Evolutionary conservation across 371 early-diverging fungal species (phyloP).

Genomic region (Actinomucor elegans): DNA sequence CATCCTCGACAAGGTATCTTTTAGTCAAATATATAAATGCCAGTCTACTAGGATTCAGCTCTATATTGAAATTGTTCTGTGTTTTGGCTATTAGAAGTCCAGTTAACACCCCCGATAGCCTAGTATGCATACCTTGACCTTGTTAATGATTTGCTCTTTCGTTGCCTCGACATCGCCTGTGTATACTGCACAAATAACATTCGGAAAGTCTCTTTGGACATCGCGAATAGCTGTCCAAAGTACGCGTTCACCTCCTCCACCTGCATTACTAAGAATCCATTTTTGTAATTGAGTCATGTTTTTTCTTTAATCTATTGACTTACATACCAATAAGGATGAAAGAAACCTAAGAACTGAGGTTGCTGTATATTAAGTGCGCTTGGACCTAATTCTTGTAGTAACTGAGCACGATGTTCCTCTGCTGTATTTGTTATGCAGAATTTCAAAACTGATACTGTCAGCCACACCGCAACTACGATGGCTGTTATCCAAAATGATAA

Average conservation of each 20-base stretch:
- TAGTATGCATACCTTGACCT: slow-evolving; percentile 53
- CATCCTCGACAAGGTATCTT: slow-evolving; percentile 71
- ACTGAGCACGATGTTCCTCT: slow-evolving; percentile 17
- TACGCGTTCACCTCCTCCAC: slow-evolving; percentile 97
- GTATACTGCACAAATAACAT: slow-evolving; percentile 76
- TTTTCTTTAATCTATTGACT: neutral
- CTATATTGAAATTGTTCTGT: slow-evolving; percentile 77
- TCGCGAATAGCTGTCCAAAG: slow-evolving; percentile 87
- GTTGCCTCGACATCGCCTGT: slow-evolving; percentile 65
- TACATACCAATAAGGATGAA: slow-evolving; percentile 84
- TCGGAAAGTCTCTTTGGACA: slow-evolving; percentile 64
- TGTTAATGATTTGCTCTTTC: slow-evolving; percentile 55
- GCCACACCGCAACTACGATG: slow-evolving; percentile 6
- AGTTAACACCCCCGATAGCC: too few species aligned
- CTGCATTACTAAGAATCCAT: slow-evolving; percentile 64
- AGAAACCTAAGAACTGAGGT: slow-evolving; percentile 67
- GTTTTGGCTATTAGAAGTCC: neutral
- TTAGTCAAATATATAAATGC: slow-evolving; percentile 61
- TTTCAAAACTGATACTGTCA: slow-evolving; percentile 13
- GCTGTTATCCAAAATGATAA: slow-evolving; percentile 31
- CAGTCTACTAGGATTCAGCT: slow-evolving; percentile 56
- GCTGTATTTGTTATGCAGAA: slow-evolving; percentile 15
- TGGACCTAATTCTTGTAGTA: slow-evolving; percentile 26
- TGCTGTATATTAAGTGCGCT: slow-evolving; percentile 8
- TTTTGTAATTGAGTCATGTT: neutral